Base-by-base conservation (phyloP, 2,329 filamentous ascomycete species). In the Colletotrichum aenigma region DNA sequence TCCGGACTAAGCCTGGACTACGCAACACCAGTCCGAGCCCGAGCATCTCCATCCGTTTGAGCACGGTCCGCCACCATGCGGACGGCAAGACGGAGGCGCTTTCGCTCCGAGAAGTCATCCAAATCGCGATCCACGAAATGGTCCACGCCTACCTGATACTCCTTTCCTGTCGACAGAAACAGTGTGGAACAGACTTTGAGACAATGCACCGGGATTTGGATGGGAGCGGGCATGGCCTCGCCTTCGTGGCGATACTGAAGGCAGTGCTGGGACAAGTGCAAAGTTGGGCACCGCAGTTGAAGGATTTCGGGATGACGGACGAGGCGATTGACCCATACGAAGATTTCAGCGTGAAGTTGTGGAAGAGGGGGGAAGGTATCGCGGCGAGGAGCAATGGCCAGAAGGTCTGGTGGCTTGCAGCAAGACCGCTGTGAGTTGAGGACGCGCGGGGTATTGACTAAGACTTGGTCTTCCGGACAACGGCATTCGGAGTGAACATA, bases 91-190 rank as follows among this genome's bases (percentile, higher is more conserved):
- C 28, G 26, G 71, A 66, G 30, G 32, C 18, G 7, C 28, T 24
- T 81, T 85, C 65, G 75, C 79, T 76, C 32, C 36, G 10, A n/a
- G 81, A 81, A 36, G 81, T 85, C 15, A 77, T 85, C 26, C 78
- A 82, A 73, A 74, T 78, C 34, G 77, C 85, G 2, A 76, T 85
- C 2, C 77, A 80, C 26, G 79, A 79, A 7, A 79, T 82, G 58
- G 26, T 79, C 38, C 70, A 77, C 55, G 74, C 74, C 5, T 77
- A 77, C 16, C 62, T 77, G 9, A 16, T 76, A 21, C 18, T 77
- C 24, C 55, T 77, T 10, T 72, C 72, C 8, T 76, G 72, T 24
- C 71, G 67, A 7, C 26, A 38, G 13, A 74, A 60, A 18, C 64
- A 76, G 58, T 76, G 74, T 18, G 65, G 71, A 5, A 48, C 24